phyloP scores from a whole-genome alignment of 2,329 filamentous ascomycete genomes.

The Fusarium citri region DNA sequence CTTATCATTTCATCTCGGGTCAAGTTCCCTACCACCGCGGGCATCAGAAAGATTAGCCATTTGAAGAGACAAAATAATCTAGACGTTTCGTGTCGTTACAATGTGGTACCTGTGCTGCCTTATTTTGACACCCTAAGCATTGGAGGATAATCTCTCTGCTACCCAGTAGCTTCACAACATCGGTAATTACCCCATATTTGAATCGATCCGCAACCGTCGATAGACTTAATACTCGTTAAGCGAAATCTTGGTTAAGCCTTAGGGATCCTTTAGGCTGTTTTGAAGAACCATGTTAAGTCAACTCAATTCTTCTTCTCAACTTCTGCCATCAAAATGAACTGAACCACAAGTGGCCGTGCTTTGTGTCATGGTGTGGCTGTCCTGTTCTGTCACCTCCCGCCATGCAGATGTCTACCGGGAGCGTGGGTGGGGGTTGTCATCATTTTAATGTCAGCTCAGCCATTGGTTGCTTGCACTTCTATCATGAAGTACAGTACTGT shows the following conservation, averaged over 20 bases:
- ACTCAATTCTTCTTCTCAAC: conserved; percentile 2
- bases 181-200: conserved; percentile 18
- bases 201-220: conserved; percentile 12
- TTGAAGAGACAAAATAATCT: neutral
- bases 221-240: conserved; percentile 6
- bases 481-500: neutral
- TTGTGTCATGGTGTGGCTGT: conserved; percentile 31
- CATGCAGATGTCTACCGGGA: conserved; percentile 31
- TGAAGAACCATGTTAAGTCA: neutral
- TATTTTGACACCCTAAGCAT: neutral
- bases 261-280: neutral
- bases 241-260: conserved; percentile 22
- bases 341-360: conserved; percentile 26
- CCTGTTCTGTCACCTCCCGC: neutral
- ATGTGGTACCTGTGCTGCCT: neutral
- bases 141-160: neutral
- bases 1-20: conserved; percentile 18
- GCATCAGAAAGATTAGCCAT: neutral
- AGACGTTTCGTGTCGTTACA: neutral
- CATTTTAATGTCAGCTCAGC: conserved; percentile 27
- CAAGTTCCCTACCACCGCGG: neutral
- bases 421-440: conserved; percentile 15
- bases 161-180: conserved; percentile 2
- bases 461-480: conserved; percentile 23
- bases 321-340: neutral